Evolutionary conservation across 73 alveolate species (phyloP), one percentile per base, ranked within the genome.

Genomic region (Blepharisma stoltei): DNA sequence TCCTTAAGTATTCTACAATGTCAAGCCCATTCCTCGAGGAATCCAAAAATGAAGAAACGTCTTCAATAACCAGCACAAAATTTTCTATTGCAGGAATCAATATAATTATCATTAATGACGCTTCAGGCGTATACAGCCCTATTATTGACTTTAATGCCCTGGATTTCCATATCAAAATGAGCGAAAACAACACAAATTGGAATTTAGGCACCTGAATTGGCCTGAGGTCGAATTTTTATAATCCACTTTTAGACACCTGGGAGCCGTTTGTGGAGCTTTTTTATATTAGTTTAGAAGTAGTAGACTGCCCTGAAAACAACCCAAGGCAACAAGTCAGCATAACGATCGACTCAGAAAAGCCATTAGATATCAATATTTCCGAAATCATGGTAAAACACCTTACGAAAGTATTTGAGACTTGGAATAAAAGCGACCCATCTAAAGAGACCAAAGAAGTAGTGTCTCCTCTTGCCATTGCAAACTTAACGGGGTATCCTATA

Each of bases 241-340:
- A 69, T 43, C 79, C 79, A 43, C 14, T 69, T 0, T 7, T 9
- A 9, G 60, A 46, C 32, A 44, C 41, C 25, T 69, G 79, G 79
- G 79, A 69, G 5, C 79, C 79, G 11, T 69, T 69, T 43, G 38
- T 69, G 11, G 79, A 69, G 27, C 20, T 14, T 46, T 69, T 69
- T 46, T 18, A 18, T 20, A 38, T 46, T 38, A 43, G 27, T 9
- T 14, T 43, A 18, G 65, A 44, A 69, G n/a, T 69, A 25, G 49
- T 32, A 32, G 41, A 32, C 41, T 60, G 14, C 5, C 73, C 11
- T 20, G 18, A 20, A 60, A 60, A 60, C 2, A n/a, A 14, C 2
- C 37, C 11, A 5, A 25, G 14, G 23, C 23, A 18, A 2, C 14
- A 60, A 60, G 45, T 25, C 2, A 60, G 46, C 23, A 60, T 25